Conservation (phyloP, 169 alveolate species). For the Cytauxzoon felis region DNA sequence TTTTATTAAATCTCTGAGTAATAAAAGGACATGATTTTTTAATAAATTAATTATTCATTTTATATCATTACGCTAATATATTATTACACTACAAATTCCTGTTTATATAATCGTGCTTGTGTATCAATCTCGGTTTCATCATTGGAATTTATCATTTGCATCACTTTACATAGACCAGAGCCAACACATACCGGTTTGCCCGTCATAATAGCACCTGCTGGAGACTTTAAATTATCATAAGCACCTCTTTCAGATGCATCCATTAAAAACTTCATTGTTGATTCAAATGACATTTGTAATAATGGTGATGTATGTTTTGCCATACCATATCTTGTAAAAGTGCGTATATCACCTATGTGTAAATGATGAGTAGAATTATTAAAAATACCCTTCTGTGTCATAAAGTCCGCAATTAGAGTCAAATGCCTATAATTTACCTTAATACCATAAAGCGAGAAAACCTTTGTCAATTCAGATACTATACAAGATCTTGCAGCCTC, state of each 20-base stretch:
- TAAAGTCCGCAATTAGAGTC: constrained; percentile 93
- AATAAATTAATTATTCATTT: background rate
- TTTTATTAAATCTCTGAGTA: constrained; percentile 59
- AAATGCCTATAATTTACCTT: constrained; percentile 93
- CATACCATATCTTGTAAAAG: constrained; percentile 78
- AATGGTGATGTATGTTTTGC: constrained; percentile 88
- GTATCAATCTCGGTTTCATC: background rate
- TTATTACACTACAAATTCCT: background rate
- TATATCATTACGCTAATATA: background rate
- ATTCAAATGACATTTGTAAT: constrained; percentile 95
- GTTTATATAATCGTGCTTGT: background rate
- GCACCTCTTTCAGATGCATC: constrained; percentile 83
- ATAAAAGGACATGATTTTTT: constrained; percentile 1
- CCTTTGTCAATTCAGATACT: constrained; percentile 89
- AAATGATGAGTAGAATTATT: background rate
- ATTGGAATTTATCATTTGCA: constrained; percentile 18
- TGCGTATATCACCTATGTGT: constrained; percentile 27
- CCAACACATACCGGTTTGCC: constrained; percentile 61
- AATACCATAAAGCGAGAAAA: constrained; percentile 95
- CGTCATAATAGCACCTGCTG: constrained; percentile 72
- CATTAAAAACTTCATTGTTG: constrained; percentile 89
- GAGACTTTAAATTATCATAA: constrained; percentile 67
- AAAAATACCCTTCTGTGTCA: constrained; percentile 90
- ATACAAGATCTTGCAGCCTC: constrained; percentile 97
- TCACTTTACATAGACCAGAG: constrained; percentile 42